Evolutionary conservation across 2,329 filamentous ascomycete genomes (phyloP).

Genomic region (Colletotrichum caudatum): DNA sequence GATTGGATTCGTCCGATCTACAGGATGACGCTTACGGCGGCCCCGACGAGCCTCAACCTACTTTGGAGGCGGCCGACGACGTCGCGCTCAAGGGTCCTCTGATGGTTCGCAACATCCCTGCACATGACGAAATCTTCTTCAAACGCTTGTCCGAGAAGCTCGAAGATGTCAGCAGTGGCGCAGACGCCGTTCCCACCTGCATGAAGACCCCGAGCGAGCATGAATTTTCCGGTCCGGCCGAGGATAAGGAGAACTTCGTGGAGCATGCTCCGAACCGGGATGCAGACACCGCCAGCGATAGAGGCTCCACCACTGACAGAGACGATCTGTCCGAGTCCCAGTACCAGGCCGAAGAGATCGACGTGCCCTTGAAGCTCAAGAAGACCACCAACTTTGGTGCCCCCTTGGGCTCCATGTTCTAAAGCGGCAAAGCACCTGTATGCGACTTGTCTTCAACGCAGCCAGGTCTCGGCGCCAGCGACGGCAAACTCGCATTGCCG

Average conservation of each 20-base stretch:
- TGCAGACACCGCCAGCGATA: constrained; percentile 36
- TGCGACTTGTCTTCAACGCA: constrained; percentile 3
- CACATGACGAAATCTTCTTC: constrained; percentile 67
- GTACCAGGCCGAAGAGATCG: constrained; percentile 51
- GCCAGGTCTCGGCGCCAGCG: constrained; percentile 16
- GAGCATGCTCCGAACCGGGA: constrained; percentile 16
- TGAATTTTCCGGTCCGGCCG: constrained; percentile 23
- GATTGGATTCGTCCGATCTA: constrained; percentile 35
- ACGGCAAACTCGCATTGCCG: constrained; percentile 16
- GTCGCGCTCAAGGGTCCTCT: constrained; percentile 63
- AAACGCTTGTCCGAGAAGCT: constrained; percentile 64
- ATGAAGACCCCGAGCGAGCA: constrained; percentile 52
- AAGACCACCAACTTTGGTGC: constrained; percentile 53
- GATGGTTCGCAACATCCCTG: constrained; percentile 67
- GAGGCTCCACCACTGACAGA: constrained; percentile 40
- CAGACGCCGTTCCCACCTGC: constrained; percentile 61
- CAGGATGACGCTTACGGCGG: constrained; percentile 28
- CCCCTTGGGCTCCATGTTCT: constrained; percentile 41
- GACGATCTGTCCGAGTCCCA: constrained; percentile 45
- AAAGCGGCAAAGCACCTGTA: background rate
- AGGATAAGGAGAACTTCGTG: constrained; percentile 34
- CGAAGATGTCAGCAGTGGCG: constrained; percentile 60
- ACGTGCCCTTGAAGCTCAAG: constrained; percentile 61
- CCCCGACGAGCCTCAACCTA: constrained; percentile 45
- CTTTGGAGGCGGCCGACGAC: constrained; percentile 59